Evolutionary conservation across 495 filamentous ascomycete species (phyloP), one percentile per base, ranked within the genome.

Genomic region (Talaromyces wortmannii): DNA sequence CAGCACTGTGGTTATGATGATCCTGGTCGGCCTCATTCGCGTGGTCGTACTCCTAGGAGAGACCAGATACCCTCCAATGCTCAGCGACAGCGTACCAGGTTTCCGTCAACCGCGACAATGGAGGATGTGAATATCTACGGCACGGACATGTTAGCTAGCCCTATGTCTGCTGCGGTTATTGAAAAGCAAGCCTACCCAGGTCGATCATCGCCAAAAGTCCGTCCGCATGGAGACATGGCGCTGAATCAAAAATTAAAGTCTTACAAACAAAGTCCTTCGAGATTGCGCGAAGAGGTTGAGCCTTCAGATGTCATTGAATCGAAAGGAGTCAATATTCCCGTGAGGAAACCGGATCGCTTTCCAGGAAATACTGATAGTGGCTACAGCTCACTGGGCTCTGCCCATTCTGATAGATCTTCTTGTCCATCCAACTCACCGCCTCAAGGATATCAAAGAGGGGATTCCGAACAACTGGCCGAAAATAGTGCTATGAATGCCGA

Each of bases 331-430:
- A 36, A 23, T 23, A 47, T 18, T 23, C 12, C 45, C 7, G n/a
- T 10, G 17, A 30, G 18, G 16, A 31, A 40, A 33, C 32, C 40
- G 30, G 31, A 17, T 12, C 44, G 42, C 12, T 70, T 69, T 7
- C 62, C 67, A 45, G 66, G 59, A 51, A 71, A 74, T 50, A 61
- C 60, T 23, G 73, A 77, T 55, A 75, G 73, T 55, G 73, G 73
- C 15, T 75, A 77, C 55, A 75, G 69, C 56, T 75, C 71, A 30
- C 29, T 55, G 8, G 46, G 53, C 31, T 55, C 53, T 18, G 23
- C 43, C 6, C 43, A 31, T 30, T 55, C 53, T 5, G 45, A 40
- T 30, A 32, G 45, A 12, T 53, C 52, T 32, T 32, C 43, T 10
- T 29, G 42, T 13, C 36, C 43, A 23, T 46, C 43, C n/a, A 40